Evolutionary conservation across 768 basidiomycete species (phyloP).

Genomic region (Termitomyces sp.): DNA sequence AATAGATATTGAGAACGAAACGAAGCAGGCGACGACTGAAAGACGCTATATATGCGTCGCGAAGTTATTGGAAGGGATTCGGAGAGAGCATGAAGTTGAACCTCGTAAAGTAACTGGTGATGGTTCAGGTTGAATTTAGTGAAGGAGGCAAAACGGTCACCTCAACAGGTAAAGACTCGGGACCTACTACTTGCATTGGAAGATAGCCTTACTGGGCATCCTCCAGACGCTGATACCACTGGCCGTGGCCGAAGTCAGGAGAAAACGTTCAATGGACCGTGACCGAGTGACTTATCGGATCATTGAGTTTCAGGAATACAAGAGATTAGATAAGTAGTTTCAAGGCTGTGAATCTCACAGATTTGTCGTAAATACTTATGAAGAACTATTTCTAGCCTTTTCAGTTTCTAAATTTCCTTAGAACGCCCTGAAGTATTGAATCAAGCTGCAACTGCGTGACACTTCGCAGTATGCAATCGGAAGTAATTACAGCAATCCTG

Average conservation of each 20-base stretch:
- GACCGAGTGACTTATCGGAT: background rate
- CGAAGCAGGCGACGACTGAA: conserved; percentile 48
- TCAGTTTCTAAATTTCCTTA: background rate
- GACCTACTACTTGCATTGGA: conserved; percentile 1
- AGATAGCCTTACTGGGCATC: background rate
- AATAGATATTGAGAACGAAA: conserved; percentile 68
- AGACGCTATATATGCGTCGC: conserved; percentile 46
- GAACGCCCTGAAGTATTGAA: too few relatives aligned
- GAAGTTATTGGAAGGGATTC: conserved; percentile 56
- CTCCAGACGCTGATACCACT: background rate
- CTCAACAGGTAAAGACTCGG: conserved; percentile 38
- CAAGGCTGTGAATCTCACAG: too few relatives aligned
- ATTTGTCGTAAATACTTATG: too few relatives aligned
- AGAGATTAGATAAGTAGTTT: background rate
- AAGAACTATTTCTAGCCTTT: too few relatives aligned
- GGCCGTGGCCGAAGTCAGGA: background rate
- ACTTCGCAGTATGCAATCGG: background rate
- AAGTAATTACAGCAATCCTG: background rate
- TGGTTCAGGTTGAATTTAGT: conserved; percentile 2
- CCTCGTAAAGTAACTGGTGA: conserved; percentile 68
- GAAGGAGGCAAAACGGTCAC: conserved; percentile 17
- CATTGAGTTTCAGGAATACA: background rate
- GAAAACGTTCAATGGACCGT: background rate
- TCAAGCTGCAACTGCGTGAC: background rate
- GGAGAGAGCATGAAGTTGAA: conserved; percentile 70